Percentiles rank a stretch among this genome's conserved stretches.
phyloP scores from a whole-genome alignment of 2,329 filamentous ascomycete genomes.

The Aspergillus sojae region DNA sequence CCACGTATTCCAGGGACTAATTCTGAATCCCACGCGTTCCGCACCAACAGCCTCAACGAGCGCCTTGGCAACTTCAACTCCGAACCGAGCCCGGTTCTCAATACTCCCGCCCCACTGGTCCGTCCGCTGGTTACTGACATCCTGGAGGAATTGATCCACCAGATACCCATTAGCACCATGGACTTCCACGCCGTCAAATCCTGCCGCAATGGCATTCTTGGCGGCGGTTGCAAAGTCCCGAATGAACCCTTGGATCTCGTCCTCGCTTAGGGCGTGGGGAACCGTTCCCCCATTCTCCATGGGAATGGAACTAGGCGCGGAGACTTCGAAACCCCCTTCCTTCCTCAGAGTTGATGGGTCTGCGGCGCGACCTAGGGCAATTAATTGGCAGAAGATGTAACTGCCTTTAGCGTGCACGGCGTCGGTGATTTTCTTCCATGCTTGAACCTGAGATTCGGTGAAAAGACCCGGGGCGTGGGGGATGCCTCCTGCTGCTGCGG shows the following conservation, averaged over 20 bases:
- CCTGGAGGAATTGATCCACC: slow-evolving; percentile 51
- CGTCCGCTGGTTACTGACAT: slow-evolving; percentile 47
- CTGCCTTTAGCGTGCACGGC: slow-evolving; percentile 63
- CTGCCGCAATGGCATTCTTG: slow-evolving; percentile 54
- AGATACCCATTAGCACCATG: slow-evolving; percentile 52
- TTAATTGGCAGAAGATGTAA: slow-evolving; percentile 64
- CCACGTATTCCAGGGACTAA: slow-evolving; percentile 41
- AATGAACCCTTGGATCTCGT: slow-evolving; percentile 44
- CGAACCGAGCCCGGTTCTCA: slow-evolving; percentile 55
- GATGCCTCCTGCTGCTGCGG: slow-evolving; percentile 48
- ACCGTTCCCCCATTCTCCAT: slow-evolving; percentile 37
- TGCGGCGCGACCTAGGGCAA: slow-evolving; percentile 60
- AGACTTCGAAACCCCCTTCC: slow-evolving; percentile 8
- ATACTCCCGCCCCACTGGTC: slow-evolving; percentile 53
- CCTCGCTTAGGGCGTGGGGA: slow-evolving; percentile 30
- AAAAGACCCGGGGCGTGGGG: slow-evolving; percentile 59
- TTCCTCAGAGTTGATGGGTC: slow-evolving; percentile 31
- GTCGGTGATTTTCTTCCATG: slow-evolving; percentile 63
- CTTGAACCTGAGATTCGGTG: slow-evolving; percentile 53
- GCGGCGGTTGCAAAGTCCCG: slow-evolving; percentile 45
- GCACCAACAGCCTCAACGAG: slow-evolving; percentile 45
- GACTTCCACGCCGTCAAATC: slow-evolving; percentile 53
- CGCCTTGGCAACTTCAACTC: slow-evolving; percentile 51
- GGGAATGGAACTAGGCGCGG: slow-evolving; percentile 40
- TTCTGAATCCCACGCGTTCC: slow-evolving; percentile 43